phyloP scores from a whole-genome alignment of 129 eudicot genomes.

The Daucus carota region DNA sequence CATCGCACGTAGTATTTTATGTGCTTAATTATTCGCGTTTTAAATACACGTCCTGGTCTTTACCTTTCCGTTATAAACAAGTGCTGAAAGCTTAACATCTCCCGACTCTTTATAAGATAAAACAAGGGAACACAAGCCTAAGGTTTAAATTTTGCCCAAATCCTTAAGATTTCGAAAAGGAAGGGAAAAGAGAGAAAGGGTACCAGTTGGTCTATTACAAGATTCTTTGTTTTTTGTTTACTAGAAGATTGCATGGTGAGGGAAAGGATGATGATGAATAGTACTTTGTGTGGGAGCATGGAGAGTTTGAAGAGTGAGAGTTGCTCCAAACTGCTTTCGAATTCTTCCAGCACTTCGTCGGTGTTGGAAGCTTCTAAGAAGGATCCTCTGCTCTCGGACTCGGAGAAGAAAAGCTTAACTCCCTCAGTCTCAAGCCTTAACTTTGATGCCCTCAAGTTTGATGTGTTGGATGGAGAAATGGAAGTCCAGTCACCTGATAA shows the following conservation, averaged over 20 bases:
- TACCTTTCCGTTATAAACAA: no score
- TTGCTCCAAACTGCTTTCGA: slow-evolving; percentile 29
- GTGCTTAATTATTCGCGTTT: no score
- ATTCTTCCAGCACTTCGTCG: slow-evolving; percentile 15
- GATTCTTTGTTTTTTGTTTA: neutral
- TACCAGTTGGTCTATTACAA: no score
- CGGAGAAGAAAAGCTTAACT: slow-evolving; percentile 18
- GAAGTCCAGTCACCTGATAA: slow-evolving; percentile 56
- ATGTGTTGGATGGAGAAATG: slow-evolving; percentile 29
- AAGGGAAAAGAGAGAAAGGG: no score
- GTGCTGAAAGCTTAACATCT: no score
- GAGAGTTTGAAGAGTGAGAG: slow-evolving; percentile 26
- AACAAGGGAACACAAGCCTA: slow-evolving; percentile 15
- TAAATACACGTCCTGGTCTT: no score
- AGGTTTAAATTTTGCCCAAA: slow-evolving; percentile 15
- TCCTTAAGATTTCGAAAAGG: neutral
- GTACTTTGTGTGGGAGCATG: slow-evolving; percentile 31
- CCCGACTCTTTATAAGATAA: slow-evolving; percentile 3
- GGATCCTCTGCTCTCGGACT: slow-evolving; percentile 17
- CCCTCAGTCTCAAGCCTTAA: slow-evolving; percentile 29
- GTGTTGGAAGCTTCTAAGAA: slow-evolving; percentile 8
- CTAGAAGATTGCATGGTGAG: slow-evolving; percentile 1
- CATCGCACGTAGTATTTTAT: no score
- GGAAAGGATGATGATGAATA: slow-evolving; percentile 26
- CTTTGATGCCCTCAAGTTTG: slow-evolving; percentile 43